Percentiles rank a stretch among this genome's conserved stretches.
phyloP scores from a whole-genome alignment of 306 rosid genomes.

The Mucuna pruriens region DNA sequence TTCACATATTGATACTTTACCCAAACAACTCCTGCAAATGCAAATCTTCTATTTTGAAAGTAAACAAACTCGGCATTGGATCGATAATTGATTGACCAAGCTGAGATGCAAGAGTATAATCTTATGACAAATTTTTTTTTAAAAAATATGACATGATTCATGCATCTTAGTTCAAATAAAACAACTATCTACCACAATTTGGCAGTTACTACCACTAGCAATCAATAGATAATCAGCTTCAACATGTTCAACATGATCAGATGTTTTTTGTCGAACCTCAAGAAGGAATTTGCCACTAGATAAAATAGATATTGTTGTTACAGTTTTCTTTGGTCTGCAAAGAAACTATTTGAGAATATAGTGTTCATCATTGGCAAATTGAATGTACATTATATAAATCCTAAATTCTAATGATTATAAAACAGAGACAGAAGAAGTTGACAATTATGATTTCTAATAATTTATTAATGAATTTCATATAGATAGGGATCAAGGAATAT shows the following conservation, averaged over 20 bases:
- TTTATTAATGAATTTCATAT: background rate
- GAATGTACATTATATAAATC: constrained; percentile 25
- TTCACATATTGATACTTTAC: constrained; percentile 54
- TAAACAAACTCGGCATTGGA: constrained; percentile 89
- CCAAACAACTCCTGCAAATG: constrained; percentile 72
- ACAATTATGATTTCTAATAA: background rate
- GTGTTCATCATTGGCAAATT: constrained; percentile 45
- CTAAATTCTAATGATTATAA: constrained; percentile 28
- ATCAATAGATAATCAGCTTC: constrained; percentile 89
- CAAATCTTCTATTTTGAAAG: constrained; percentile 83
- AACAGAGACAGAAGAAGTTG: background rate
- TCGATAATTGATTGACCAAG: constrained; percentile 92
- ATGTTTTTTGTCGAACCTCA: constrained; percentile 56
- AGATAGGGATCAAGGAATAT: constrained; percentile 22
- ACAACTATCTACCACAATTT: constrained; percentile 60
- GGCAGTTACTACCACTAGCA: constrained; percentile 84
- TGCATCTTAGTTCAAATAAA: constrained; percentile 37
- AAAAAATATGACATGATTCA: constrained; percentile 27
- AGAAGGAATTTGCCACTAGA: constrained; percentile 64
- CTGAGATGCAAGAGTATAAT: constrained; percentile 83
- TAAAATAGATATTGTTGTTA: constrained; percentile 57
- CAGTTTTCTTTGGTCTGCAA: constrained; percentile 81
- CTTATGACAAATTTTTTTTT: constrained; percentile 57
- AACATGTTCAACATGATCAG: constrained; percentile 49
- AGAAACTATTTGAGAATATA: constrained; percentile 63